Conservation (phyloP, 2,329 filamentous ascomycete species). For the Xylaria polymorpha region DNA sequence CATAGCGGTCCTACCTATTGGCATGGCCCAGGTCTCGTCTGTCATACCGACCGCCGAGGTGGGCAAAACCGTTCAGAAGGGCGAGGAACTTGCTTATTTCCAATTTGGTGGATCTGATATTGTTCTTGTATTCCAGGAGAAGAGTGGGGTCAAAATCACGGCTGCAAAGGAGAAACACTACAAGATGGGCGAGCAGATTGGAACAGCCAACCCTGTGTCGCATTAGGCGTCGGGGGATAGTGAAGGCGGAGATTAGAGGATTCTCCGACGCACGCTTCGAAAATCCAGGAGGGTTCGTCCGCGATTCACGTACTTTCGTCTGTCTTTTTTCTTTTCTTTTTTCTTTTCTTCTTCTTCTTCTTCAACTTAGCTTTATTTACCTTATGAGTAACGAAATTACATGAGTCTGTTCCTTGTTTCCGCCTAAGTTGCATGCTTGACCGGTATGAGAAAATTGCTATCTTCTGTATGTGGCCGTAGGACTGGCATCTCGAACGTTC, state of each 20-base stretch:
- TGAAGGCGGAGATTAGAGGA: too few species aligned
- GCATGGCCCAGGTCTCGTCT: slow-evolving; percentile 58
- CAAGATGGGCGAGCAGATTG: slow-evolving; percentile 12
- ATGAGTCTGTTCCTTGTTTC: not conserved
- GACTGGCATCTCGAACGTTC: too few species aligned
- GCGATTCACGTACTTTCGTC: too few species aligned
- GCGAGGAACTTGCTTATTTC: slow-evolving; percentile 54
- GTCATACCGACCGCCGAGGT: slow-evolving; percentile 49
- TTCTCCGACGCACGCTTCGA: not conserved
- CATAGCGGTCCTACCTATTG: slow-evolving; percentile 29
- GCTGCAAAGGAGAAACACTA: not conserved
- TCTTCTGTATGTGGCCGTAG: too few species aligned
- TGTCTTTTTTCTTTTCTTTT: not conserved
- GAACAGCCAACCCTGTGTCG: slow-evolving; percentile 4
- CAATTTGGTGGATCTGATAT: slow-evolving; percentile 58
- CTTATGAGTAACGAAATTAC: not conserved
- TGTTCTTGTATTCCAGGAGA: slow-evolving; percentile 52
- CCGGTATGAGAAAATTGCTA: not conserved
- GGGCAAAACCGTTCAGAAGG: slow-evolving; percentile 51
- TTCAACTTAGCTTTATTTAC: not conserved
- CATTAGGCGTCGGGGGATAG: not conserved
- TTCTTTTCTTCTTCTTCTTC: too few species aligned
- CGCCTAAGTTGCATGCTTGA: not conserved
- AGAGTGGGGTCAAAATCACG: slow-evolving; percentile 16
- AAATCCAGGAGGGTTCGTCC: not conserved